Conservation (phyloP, 371 early-diverging fungal species). For the Rhizopus delemar region DNA sequence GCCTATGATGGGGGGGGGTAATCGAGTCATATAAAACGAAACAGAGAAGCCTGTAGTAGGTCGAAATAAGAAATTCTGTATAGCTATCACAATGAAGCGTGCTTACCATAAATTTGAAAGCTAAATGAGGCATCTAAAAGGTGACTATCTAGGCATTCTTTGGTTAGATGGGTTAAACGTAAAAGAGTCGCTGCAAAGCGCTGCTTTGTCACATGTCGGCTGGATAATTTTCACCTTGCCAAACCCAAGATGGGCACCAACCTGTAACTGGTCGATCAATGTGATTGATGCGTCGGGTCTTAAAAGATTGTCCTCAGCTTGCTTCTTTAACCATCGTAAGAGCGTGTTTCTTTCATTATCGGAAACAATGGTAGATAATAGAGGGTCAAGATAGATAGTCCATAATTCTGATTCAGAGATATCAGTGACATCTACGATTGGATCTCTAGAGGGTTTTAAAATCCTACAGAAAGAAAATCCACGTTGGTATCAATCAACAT, state of each 20-base stretch:
- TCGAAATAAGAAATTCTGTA: slow-evolving; percentile 4
- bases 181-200: slow-evolving; percentile 4
- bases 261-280: slow-evolving; percentile 6
- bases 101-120: slow-evolving; percentile 10
- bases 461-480: slow-evolving; percentile 9
- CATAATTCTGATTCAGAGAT: slow-evolving; percentile 9
- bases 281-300: slow-evolving; percentile 5
- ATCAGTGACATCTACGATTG: slow-evolving; percentile 3
- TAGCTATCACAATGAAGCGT: slow-evolving; percentile 6
- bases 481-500: slow-evolving; percentile 8
- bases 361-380: slow-evolving; percentile 6
- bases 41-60: slow-evolving; percentile 11
- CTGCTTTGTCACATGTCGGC: slow-evolving; percentile 10
- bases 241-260: slow-evolving; percentile 11
- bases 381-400: slow-evolving; percentile 7
- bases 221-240: slow-evolving; percentile 10
- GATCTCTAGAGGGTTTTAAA: slow-evolving; percentile 8
- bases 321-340: slow-evolving; percentile 11
- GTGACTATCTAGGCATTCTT: slow-evolving; percentile 7
- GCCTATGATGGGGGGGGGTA: slow-evolving; percentile 4
- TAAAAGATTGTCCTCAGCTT: slow-evolving; percentile 4
- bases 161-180: slow-evolving; percentile 7
- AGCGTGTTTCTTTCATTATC: slow-evolving; percentile 10
- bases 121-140: slow-evolving; percentile 10
- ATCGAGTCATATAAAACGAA: slow-evolving; percentile 10